phyloP scores from a whole-genome alignment of 2,329 filamentous ascomycete genomes.

The Fonsecaea erecta region DNA sequence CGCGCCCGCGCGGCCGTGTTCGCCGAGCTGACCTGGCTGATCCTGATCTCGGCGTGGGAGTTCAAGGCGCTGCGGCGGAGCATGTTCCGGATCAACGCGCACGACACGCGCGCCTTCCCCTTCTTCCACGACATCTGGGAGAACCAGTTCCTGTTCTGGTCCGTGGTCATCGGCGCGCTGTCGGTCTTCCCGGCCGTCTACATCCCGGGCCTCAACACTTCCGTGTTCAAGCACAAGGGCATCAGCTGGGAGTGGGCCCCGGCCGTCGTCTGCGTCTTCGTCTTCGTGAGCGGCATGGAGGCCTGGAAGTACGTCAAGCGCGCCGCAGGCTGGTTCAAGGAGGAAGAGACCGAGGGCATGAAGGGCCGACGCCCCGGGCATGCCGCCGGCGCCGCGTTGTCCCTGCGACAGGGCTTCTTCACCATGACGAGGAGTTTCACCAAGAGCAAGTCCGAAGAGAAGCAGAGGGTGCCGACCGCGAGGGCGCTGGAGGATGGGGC shows the following conservation, averaged over 20 bases:
- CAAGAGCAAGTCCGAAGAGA: constrained; percentile 39
- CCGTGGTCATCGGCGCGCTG: constrained; percentile 61
- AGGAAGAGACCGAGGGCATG: constrained; percentile 41
- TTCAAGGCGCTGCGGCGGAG: constrained; percentile 74
- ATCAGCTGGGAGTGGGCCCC: constrained; percentile 72
- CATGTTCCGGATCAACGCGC: constrained; percentile 67
- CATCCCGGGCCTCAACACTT: constrained; percentile 56
- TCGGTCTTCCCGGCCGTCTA: constrained; percentile 65
- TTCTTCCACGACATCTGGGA: constrained; percentile 66
- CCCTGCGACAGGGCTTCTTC: constrained; percentile 43
- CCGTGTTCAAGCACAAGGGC: constrained; percentile 67
- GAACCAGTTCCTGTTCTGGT: constrained; percentile 73
- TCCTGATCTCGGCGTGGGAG: constrained; percentile 78
- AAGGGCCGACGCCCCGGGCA: constrained; percentile 33
- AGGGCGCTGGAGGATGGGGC: background rate
- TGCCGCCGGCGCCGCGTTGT: constrained; percentile 35
- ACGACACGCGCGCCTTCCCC: constrained; percentile 60
- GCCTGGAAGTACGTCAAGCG: constrained; percentile 70
- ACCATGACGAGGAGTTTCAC: constrained; percentile 41
- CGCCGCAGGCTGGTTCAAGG: constrained; percentile 40
- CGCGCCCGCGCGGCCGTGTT: constrained; percentile 75
- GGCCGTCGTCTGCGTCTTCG: constrained; percentile 61
- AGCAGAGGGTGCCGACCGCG: constrained; percentile 9
- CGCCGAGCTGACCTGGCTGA: constrained; percentile 73
- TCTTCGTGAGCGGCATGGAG: constrained; percentile 68